Evolutionary conservation across 1,139 yeast species (phyloP), one percentile per base, ranked within the genome.

Genomic region (Candida albicans): DNA sequence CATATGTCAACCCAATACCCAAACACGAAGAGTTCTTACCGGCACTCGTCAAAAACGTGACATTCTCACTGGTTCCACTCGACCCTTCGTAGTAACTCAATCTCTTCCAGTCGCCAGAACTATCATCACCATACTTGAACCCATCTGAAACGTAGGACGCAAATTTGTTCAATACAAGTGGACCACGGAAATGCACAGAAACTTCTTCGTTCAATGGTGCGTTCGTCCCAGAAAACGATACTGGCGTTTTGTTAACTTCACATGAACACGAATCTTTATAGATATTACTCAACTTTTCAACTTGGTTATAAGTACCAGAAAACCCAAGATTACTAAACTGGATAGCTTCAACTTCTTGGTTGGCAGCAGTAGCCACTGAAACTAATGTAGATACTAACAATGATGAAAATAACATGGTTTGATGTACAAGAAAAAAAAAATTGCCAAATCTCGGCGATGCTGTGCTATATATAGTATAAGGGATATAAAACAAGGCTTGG

Each of bases 111-210:
- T 70, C 79, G 41, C 79, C 74, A 29, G 71, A 57, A n/a, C 56
- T 42, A 33, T 58, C 52, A 29, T 64, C 52, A 27, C 73, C 59
- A 36, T 68, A 52, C 14, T 68, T 53, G 32, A 85, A 54, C 76
- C 88, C 52, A 12, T 53, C 57, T 2, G 74, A 55, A 13, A 60
- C 64, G 53, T 70, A 72, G 32, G 62, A 68, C 54, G 90, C 97
- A 61, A 93, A 89, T 67, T 87, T 87, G 57, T 75, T 69, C 61
- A 91, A 77, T 47, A 79, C 74, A 53, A 93, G 65, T 29, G 98
- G 99, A 45, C 98, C 99, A 68, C 98, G 82, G 75, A 91, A 88
- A 66, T 91, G 98, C 45, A 93, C 87, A 13, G 96, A 84, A 42
- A 91, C 71, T 64, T 89, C 96, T 68, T 89, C 96, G 66, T 89